These are phyloP conservation scores for Proliferodiscus dingleyae DNA, from an alignment of 2,329 filamentous ascomycete species.

Conservation along the genomic window DNA sequence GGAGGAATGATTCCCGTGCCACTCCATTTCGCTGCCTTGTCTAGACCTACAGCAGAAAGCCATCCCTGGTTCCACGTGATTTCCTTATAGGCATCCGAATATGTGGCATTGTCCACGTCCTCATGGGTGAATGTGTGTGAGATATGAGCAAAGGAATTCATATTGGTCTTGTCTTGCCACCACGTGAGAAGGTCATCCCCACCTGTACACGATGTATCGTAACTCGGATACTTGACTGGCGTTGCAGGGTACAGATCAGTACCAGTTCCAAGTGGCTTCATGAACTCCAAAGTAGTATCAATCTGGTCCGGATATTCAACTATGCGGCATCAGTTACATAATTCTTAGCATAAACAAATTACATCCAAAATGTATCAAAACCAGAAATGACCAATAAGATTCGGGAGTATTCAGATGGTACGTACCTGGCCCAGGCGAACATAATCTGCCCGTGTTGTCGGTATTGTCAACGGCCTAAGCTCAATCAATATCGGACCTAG, in stretches of 20 bases:
- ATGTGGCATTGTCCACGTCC: constrained; percentile 56
- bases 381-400: no score
- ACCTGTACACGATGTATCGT: constrained; percentile 38
- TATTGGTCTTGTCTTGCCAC: constrained; percentile 46
- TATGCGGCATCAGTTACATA: constrained; percentile 15
- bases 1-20: constrained; percentile 54
- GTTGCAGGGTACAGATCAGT: constrained; percentile 42
- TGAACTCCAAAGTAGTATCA: constrained; percentile 42
- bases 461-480: background rate
- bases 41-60: constrained; percentile 49
- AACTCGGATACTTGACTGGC: constrained; percentile 17
- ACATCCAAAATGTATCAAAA: no score
- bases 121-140: constrained; percentile 60
- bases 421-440: constrained; percentile 37
- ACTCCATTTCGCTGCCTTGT: constrained; percentile 43
- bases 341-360: no score
- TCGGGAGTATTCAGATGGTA: no score
- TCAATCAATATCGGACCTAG: constrained; percentile 29
- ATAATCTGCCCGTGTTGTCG: constrained; percentile 28
- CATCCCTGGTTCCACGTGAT: constrained; percentile 57
- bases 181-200: constrained; percentile 47
- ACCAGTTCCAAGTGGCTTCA: constrained; percentile 46
- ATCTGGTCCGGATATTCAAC: constrained; percentile 43
- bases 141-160: constrained; percentile 50
- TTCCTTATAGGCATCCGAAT: constrained; percentile 50